Percentiles rank a stretch among this genome's conserved stretches.
These are phyloP conservation scores for Fagopyrum homotropicum DNA, from an alignment of 148 eudicot genomes.

Conservation along the genomic window DNA sequence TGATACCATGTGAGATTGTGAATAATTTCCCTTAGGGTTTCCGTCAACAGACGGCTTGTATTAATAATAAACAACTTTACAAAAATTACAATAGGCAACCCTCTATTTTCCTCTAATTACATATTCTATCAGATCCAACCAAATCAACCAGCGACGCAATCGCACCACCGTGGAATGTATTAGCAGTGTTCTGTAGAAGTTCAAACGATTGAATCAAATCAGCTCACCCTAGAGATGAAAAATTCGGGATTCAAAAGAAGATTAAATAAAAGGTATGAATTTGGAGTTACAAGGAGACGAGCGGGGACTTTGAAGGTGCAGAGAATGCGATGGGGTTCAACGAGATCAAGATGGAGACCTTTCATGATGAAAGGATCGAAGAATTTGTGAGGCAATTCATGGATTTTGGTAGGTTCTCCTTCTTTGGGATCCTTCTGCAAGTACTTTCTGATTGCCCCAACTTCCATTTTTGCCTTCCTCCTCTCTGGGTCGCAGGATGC, in stretches of 20 bases:
- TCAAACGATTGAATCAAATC: conserved; percentile 10
- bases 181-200: conserved; percentile 46
- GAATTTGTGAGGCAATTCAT: conserved; percentile 47
- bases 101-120: too few species aligned
- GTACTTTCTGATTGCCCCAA: conserved; percentile 8
- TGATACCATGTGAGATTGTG: too few species aligned
- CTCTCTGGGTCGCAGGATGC: not conserved
- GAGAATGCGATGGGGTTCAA: conserved; percentile 58
- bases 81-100: too few species aligned
- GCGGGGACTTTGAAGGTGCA: conserved; percentile 69
- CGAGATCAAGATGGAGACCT: conserved; percentile 31
- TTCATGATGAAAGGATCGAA: conserved; percentile 39
- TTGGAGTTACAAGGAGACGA: conserved; percentile 48
- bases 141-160: conserved; percentile 73
- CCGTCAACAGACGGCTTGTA: too few species aligned
- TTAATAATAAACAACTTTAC: too few species aligned
- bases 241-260: conserved; percentile 3
- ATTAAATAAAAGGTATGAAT: not conserved
- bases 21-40: too few species aligned
- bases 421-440: conserved; percentile 22
- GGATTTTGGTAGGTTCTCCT: conserved; percentile 39
- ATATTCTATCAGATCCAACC: too few species aligned
- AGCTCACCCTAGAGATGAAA: not conserved
- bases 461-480: conserved; percentile 26
- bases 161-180: conserved; percentile 76